Evolutionary conservation across 1,139 yeast genomes (phyloP), one percentile per base, ranked within the genome.

Genomic region (Yamadazyma triangularis): DNA sequence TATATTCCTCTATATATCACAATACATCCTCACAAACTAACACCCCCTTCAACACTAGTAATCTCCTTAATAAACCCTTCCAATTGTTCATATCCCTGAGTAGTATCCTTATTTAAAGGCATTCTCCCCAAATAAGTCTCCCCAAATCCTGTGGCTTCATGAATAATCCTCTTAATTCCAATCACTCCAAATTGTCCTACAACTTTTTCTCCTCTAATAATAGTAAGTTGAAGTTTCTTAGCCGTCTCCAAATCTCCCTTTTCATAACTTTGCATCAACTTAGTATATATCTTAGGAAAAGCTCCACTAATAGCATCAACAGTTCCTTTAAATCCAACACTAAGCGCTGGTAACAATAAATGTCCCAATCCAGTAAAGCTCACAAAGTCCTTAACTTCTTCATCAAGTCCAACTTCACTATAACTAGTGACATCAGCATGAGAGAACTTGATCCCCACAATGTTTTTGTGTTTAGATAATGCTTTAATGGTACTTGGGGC

Each of bases 371-470:
- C 57, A 3, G 56, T 48, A 25, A 51, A 45, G 5, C 45, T 36
- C 10, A 41, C 44, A 34, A 52, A 52, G 29, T 51, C 44, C 24
- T 37, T 44, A 29, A 65, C 56, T 27, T 53, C 55, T 21, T 58
- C 56, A 42, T 56, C 58, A 23, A 58, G 48, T 2, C 69, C 66
- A 21, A 69, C 51, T 36, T 63, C 51, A 20, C 61, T 52, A 33
- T 59, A 45, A 21, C 36, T 32, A 22, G 48, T 38, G 16, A 61
- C 55, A 40, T 58, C 58, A 26, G 54, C 36, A 51, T 69, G 70
- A 12, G 75, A 61, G 37, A 69, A 56, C 47, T 71, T 71, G 43
- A 62, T 57, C 10, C 77, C 77, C 24, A 68, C 70, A 29, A 71
- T 64, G 40, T 70, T 68, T 28, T 58, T 57, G 45, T 70, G 75